Conservation (phyloP, 176 grass and related monocot species). For the Lolium rigidum region DNA sequence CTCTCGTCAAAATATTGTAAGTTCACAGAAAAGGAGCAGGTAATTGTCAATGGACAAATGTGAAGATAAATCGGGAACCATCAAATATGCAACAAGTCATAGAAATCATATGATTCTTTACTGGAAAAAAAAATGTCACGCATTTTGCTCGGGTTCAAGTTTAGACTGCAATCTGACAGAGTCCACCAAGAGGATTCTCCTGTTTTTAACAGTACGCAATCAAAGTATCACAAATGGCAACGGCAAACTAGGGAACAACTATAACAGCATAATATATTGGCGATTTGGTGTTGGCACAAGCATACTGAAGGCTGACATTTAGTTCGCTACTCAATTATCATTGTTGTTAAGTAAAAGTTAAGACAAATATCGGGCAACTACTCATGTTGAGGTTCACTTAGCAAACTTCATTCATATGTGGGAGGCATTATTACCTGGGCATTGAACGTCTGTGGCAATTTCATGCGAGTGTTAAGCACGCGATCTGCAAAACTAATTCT, state of each 20-base stretch:
- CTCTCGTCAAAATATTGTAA: conserved; percentile 38
- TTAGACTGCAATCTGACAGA: not conserved
- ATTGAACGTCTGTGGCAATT: conserved; percentile 66
- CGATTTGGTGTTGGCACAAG: not conserved
- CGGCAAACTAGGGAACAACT: not conserved
- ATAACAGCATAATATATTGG: not conserved
- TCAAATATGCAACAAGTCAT: not conserved
- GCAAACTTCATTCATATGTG: conserved; percentile 13
- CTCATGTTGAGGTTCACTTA: conserved; percentile 6
- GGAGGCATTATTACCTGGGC: conserved; percentile 57
- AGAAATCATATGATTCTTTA: conserved; percentile 4
- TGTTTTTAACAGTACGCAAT: conserved; percentile 4
- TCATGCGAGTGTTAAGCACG: conserved; percentile 80
- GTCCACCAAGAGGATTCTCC: too few species aligned
- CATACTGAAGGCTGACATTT: conserved; percentile 29
- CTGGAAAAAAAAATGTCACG: not conserved
- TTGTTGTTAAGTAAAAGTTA: not conserved
- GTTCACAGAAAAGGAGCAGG: not conserved
- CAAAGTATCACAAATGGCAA: conserved; percentile 9
- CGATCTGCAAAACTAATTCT: conserved; percentile 80
- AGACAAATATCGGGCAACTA: conserved; percentile 13
- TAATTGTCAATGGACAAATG: conserved; percentile 16
- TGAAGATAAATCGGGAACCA: not conserved
- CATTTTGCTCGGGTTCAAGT: conserved; percentile 1
- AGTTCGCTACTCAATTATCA: not conserved